Evolutionary conservation across 225 moss, liverwort and hornwort genomes (phyloP).

Genomic region (Asterella californica): DNA sequence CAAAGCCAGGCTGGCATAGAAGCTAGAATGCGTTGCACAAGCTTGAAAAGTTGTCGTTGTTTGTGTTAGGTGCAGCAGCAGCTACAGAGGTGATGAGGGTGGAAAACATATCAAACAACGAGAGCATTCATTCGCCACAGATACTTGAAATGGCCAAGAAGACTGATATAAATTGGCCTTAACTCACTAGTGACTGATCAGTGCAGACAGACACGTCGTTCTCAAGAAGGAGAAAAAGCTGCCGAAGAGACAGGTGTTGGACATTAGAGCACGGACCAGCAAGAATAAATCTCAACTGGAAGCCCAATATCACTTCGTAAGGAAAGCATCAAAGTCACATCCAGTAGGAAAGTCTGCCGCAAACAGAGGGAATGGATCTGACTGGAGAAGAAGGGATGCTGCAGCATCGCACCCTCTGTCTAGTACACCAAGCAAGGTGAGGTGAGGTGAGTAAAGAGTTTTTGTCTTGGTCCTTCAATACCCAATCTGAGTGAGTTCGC

Average conservation of each 20-base stretch:
- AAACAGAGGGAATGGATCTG: neutral
- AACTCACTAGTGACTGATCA: neutral
- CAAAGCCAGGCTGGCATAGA: constrained; percentile 3
- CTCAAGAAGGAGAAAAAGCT: neutral
- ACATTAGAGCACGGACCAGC: neutral
- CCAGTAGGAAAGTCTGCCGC: neutral
- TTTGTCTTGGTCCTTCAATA: neutral
- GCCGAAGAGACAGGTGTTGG: neutral
- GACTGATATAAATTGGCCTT: neutral
- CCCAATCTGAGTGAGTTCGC: neutral
- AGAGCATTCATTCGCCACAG: neutral
- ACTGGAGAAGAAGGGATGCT: neutral
- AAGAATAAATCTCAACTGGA: neutral
- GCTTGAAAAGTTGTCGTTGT: neutral
- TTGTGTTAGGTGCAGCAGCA: neutral
- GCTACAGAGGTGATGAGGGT: neutral
- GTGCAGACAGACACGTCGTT: neutral
- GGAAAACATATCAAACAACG: neutral
- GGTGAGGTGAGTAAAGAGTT: neutral
- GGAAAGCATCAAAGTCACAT: constrained; percentile 1
- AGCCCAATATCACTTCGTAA: neutral
- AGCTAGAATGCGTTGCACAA: neutral
- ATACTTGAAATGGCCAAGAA: neutral
- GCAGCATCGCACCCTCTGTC: neutral
- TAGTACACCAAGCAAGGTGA: neutral